phyloP scores from a whole-genome alignment of 345 rosid species.

The Eucalyptus shirleyi region DNA sequence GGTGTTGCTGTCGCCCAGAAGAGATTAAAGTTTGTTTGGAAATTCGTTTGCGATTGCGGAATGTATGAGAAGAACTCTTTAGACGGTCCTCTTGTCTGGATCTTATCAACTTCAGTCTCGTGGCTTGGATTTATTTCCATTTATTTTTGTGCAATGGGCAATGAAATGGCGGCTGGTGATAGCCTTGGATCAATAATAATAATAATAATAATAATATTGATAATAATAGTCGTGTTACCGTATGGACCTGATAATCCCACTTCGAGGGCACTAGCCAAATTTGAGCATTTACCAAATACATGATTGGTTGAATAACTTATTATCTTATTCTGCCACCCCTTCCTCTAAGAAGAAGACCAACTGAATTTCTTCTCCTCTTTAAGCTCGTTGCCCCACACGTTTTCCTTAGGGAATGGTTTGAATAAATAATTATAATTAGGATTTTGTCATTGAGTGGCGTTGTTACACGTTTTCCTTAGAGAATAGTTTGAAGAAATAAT shows the following conservation, averaged over 20 bases:
- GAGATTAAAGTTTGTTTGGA: neutral
- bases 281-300: neutral
- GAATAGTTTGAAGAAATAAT: too few relatives aligned
- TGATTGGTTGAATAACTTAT: neutral
- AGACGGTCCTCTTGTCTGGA: neutral
- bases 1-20: neutral
- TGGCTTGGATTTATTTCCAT: neutral
- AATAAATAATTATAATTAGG: neutral
- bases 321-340: neutral
- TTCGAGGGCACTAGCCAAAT: neutral
- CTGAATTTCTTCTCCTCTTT: neutral
- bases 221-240: neutral
- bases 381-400: neutral
- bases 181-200: neutral
- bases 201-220: too few relatives aligned
- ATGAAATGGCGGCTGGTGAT: too few relatives aligned
- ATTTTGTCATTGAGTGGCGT: neutral
- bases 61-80: neutral
- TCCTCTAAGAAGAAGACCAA: neutral
- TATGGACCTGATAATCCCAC: neutral
- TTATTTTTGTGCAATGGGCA: neutral
- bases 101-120: neutral
- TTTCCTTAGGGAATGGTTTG: neutral
- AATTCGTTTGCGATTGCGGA: neutral
- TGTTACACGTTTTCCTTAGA: neutral